Base-by-base conservation (phyloP, 2,329 filamentous ascomycete species). In the Aureobasidium lini region DNA sequence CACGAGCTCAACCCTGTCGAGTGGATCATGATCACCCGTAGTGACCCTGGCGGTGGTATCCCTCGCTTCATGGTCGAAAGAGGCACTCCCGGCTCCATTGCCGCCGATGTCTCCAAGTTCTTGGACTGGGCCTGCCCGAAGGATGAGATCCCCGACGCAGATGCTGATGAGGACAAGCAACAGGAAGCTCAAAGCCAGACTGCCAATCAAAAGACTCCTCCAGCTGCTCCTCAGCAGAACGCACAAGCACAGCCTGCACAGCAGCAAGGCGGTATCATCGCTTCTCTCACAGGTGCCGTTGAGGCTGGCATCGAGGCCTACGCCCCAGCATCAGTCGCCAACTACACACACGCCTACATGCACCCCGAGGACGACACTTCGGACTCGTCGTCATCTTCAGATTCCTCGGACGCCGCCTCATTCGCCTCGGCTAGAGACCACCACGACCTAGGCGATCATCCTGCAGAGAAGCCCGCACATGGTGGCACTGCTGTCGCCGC, bases 11-110 rank as follows among this genome's bases (percentile, higher is more conserved):
- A 86, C 64, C 84, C 85, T 0, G 81, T 96, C 1, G 91, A 96
- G 71, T 96, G 91, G 91, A 82, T 94, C 62, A 96, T 96, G 91
- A 84, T 95, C 16, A 95, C 90, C 1, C 81, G 91, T 50, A 93
- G 88, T 70, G 90, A 96, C 66, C 90, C 91, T 3, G 91, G 91
- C 10, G 91, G 91, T 56, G 93, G 85, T 61, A 91, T 96, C 16
- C 91, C 91, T 1, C 82, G 89, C 13, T 95, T 94, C 74, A 86
- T 96, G 81, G 89, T 95, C n/a, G 91, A 95, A 67, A 85, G 89
- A 69, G 89, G 88, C 32, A 95, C 91, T 0, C 91, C 91, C 0
- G 84, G 81, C 10, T 89, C 89, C 37, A 94, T 96, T 66, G 81
- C 90, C 29, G 79, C 79, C 43, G 91, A 95, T 70, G 88, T 90